Conservation (phyloP, 306 rosid genomes). For the Amphicarpaea edgeworthii region DNA sequence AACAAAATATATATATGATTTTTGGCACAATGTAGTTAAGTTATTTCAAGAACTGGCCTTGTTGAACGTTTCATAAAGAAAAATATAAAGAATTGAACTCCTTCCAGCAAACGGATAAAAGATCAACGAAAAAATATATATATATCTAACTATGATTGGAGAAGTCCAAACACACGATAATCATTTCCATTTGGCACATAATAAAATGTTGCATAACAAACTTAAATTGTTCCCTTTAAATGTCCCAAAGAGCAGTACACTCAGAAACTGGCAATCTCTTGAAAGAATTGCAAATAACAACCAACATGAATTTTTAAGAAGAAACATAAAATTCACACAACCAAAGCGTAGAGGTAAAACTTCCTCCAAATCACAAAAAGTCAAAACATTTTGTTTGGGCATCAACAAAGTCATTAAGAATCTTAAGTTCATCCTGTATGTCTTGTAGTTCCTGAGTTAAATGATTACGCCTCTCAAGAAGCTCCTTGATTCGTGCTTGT, state of each 20-base stretch:
- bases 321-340: not conserved
- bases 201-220: not conserved
- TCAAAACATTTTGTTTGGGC: conserved; percentile 5
- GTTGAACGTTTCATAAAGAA: too few relatives aligned
- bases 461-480: not conserved
- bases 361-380: conserved; percentile 9
- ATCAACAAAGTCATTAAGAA: not conserved
- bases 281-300: not conserved
- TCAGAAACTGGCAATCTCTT: not conserved
- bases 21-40: too few relatives aligned
- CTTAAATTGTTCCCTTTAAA: not conserved
- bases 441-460: not conserved
- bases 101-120: too few relatives aligned
- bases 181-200: too few relatives aligned
- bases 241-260: not conserved
- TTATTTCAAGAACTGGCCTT: too few relatives aligned
- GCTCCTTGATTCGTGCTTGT: not conserved
- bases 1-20: too few relatives aligned
- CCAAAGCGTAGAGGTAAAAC: not conserved
- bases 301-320: not conserved
- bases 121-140: too few relatives aligned
- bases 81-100: too few relatives aligned
- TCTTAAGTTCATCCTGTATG: not conserved
- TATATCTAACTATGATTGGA: too few relatives aligned
- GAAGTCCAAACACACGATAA: too few relatives aligned